Evolutionary conservation across 257 asterid species (phyloP), one percentile per base, ranked within the genome.

Genomic region (Datura wrightii): DNA sequence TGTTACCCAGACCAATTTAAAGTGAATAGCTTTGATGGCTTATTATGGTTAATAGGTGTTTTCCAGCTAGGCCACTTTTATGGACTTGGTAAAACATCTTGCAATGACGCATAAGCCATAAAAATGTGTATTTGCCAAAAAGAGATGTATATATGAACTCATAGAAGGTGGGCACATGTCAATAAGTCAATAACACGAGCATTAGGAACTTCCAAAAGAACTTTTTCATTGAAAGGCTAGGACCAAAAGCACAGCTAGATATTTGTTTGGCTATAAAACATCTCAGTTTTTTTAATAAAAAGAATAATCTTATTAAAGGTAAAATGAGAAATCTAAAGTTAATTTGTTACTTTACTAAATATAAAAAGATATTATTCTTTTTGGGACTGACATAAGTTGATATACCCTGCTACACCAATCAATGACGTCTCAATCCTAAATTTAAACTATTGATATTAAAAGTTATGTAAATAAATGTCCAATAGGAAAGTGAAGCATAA

Each of bases 91-190:
- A 34, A 52, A 8, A 34, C 82, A 52, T 34, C 34, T 42, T 78
- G 48, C 63, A 2, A 18, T 52, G 63, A 78, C 13, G 24, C 44
- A 78, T 52, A 78, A 52, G 31, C 48, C 48, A 52, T 37, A 31
- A 76, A 69, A 78, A 52, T 14, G 6, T 31, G 63, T 50, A 52
- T 48, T 31, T 34, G 46, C 82, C 82, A 76, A 78, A 72, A 15
- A 52, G 42, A 78, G 46, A 78, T 31, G 65, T 78, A 11, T 52
- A 76, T 24, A 14, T 7, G 82, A 24, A 50, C 46, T 76, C 46
- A 19, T n/a, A 50, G 5, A 48, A 69, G 53, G n/a, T 74, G 5
- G 37, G 59, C 80, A 48, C 37, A 24, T 5, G 59, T 48, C 80
- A 52, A 53, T 34, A 55, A 78, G 82, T 52, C 65, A 78, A 50